phyloP scores from a whole-genome alignment of 345 rosid genomes.

The Eutrema heterophyllum region DNA sequence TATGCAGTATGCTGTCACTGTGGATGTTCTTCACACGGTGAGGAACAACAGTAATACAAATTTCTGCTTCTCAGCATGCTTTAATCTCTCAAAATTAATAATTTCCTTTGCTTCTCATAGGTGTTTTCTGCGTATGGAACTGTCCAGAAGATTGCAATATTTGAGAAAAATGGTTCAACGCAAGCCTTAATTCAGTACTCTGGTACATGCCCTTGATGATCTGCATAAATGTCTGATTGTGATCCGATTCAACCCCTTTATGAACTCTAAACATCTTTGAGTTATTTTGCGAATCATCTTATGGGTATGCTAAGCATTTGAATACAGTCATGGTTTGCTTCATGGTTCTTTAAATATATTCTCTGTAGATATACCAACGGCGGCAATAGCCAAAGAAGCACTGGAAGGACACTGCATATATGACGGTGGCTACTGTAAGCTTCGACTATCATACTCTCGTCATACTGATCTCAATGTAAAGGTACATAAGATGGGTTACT shows the following conservation, averaged over 20 bases:
- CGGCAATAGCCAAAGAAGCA: conserved; percentile 81
- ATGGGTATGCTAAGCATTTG: background rate
- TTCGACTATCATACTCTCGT: conserved; percentile 99
- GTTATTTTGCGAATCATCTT: background rate
- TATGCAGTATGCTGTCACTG: conserved; percentile 97
- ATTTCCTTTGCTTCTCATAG: conserved; percentile 29
- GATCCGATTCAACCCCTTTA: background rate
- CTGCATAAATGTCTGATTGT: background rate
- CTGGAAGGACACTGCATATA: conserved; percentile 98
- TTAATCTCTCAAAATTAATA: background rate
- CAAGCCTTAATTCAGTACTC: conserved; percentile 93
- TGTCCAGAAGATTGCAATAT: conserved; percentile 91
- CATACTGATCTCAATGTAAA: conserved; percentile 99
- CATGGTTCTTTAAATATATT: background rate
- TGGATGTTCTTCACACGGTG: conserved; percentile 87
- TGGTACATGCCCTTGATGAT: conserved; percentile 41
- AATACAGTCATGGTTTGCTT: background rate
- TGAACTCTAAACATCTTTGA: background rate
- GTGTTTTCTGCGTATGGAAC: conserved; percentile 87
- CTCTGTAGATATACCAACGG: conserved; percentile 70
- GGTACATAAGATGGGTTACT: conserved; percentile 70
- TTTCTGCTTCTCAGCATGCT: background rate
- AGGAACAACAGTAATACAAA: conserved; percentile 23
- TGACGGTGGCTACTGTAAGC: conserved; percentile 99
- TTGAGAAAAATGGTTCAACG: conserved; percentile 94